Evolutionary conservation across 257 asterid genomes (phyloP).

Genomic region (Oldenlandia corymbosa): DNA sequence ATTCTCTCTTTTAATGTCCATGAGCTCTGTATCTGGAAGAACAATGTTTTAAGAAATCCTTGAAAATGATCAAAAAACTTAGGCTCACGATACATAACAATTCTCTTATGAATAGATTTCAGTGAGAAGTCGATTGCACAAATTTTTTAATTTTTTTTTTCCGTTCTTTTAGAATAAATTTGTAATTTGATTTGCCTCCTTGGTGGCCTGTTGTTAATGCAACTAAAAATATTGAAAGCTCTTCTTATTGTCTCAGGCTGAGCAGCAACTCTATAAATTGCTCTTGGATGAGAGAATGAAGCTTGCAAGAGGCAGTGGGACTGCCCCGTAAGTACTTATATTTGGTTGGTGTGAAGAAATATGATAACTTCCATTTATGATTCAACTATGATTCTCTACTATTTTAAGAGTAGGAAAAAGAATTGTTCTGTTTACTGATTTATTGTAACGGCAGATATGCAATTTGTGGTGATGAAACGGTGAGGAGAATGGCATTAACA

Average conservation of each 20-base stretch:
- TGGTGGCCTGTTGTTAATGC: background rate
- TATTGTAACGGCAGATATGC: constrained; percentile 63
- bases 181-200: background rate
- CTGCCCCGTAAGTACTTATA: constrained; percentile 72
- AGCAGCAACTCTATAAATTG: constrained; percentile 58
- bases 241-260: constrained; percentile 47
- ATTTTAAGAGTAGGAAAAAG: background rate
- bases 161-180: too few relatives aligned
- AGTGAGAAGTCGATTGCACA: background rate
- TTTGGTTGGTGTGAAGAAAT: background rate
- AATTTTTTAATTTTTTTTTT: background rate
- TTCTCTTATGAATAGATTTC: constrained; percentile 2
- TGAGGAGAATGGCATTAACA: constrained; percentile 63
- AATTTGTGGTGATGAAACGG: constrained; percentile 86
- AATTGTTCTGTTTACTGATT: constrained; percentile 15
- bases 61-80: background rate
- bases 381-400: background rate
- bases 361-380: background rate
- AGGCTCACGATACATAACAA: background rate
- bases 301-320: constrained; percentile 69
- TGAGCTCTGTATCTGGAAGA: background rate
- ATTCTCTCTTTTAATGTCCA: background rate
- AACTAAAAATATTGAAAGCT: constrained; percentile 13
- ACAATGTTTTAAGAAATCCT: background rate
- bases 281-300: constrained; percentile 81